Conservation (phyloP, 148 eudicot genomes). For the Silene conica region DNA sequence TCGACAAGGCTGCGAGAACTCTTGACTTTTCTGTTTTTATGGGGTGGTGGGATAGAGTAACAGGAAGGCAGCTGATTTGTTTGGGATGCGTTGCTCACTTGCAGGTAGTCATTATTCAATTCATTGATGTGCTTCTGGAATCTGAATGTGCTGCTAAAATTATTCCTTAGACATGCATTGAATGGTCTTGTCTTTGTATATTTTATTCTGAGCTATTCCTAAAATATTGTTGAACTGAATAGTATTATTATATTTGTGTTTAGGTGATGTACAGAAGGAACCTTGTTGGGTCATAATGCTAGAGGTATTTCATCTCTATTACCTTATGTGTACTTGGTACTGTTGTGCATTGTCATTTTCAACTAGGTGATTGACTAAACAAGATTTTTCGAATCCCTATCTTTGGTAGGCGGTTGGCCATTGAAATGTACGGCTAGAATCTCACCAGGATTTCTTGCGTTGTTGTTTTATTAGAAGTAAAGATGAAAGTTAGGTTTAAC, state of each 20-base stretch:
- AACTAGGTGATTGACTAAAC: not conserved
- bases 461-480: not conserved
- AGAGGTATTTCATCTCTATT: conserved; percentile 48
- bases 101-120: not conserved
- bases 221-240: not conserved
- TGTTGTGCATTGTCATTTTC: not conserved
- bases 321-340: not conserved
- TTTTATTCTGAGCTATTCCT: not conserved
- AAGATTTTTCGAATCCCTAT: not conserved
- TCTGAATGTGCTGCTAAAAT: not conserved
- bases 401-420: not conserved
- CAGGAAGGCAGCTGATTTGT: not conserved
- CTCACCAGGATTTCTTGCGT: not conserved
- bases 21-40: not conserved
- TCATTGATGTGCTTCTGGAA: not conserved
- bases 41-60: not conserved
- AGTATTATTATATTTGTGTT: conserved; percentile 14
- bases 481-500: not conserved
- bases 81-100: not conserved
- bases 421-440: not conserved
- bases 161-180: not conserved
- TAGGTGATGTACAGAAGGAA: conserved; percentile 62
- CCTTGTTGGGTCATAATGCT: conserved; percentile 99
- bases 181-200: not conserved
- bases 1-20: not conserved